These are phyloP conservation scores for Candida gorgasii DNA, from an alignment of 805 yeast species.

Conservation along the genomic window DNA sequence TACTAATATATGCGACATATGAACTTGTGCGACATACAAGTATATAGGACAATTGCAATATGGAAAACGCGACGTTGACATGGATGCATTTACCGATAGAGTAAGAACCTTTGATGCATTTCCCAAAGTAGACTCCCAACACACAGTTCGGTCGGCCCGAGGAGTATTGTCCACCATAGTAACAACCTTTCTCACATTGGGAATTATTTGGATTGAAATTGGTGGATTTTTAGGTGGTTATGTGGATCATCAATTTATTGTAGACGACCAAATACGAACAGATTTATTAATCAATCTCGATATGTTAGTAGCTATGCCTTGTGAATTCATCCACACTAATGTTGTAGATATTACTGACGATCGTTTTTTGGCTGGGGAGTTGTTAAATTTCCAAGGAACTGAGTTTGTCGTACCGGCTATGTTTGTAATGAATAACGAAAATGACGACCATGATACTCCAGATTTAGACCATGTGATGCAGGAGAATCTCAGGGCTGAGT, in stretches of 20 bases:
- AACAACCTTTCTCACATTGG: conserved; percentile 59
- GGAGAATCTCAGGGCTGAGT: conserved; percentile 67
- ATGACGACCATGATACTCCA: conserved; percentile 53
- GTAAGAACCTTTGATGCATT: conserved; percentile 51
- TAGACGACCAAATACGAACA: conserved; percentile 60
- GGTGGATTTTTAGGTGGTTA: conserved; percentile 85
- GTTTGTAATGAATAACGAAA: conserved; percentile 46
- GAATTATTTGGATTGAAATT: conserved; percentile 79
- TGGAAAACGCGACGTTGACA: conserved; percentile 11
- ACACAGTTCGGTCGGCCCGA: conserved; percentile 69
- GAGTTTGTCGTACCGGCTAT: conserved; percentile 52
- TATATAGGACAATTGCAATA: background rate
- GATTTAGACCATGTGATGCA: conserved; percentile 66
- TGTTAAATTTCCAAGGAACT: conserved; percentile 68
- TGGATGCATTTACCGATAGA: conserved; percentile 36
- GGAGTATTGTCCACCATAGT: conserved; percentile 76
- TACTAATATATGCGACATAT: no score
- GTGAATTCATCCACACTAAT: conserved; percentile 71
- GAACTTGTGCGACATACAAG: no score
- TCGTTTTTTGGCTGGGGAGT: conserved; percentile 72
- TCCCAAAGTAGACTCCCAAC: conserved; percentile 49
- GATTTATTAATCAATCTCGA: conserved; percentile 75
- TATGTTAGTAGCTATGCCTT: conserved; percentile 79
- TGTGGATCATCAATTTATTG: conserved; percentile 73
- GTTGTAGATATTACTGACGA: conserved; percentile 80